Conservation (phyloP, 2,329 filamentous ascomycete species). For the Chrysoporthe austroafricana region DNA sequence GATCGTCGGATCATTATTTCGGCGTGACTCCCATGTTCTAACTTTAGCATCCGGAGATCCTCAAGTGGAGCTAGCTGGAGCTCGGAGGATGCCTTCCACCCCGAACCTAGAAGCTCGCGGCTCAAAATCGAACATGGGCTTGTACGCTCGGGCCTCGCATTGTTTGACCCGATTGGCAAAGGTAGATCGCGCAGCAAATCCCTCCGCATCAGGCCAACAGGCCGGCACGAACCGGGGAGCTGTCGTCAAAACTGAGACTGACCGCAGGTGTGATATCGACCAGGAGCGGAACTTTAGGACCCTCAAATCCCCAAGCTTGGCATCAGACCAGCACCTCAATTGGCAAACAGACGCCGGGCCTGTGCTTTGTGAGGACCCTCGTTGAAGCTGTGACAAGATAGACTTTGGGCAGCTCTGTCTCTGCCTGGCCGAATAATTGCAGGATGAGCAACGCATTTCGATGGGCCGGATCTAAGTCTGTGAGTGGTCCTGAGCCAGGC, state of each 20-base stretch:
- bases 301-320: not conserved
- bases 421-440: not conserved
- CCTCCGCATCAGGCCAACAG: constrained; percentile 1
- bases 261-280: not conserved
- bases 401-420: not conserved
- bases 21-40: constrained; percentile 15
- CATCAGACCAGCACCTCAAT: constrained; percentile 17
- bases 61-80: not conserved
- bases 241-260: constrained; percentile 9
- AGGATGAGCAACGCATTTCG: not conserved
- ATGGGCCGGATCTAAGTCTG: not conserved
- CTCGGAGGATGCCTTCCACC: constrained; percentile 1
- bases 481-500: not conserved
- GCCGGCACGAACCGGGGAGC: not conserved
- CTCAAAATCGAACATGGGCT: not conserved
- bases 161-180: constrained; percentile 1
- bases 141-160: not conserved
- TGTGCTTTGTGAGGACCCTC: not conserved
- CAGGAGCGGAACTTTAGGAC: not conserved
- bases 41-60: constrained; percentile 22
- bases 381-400: not conserved
- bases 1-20: constrained; percentile 1
- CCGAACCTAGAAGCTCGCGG: not conserved
- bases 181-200: not conserved
- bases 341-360: constrained; percentile 13